A percentile compares a stretch with the other conserved stretches of the same genome.
These are phyloP conservation scores for Neodidymelliopsis sp. DNA, from an alignment of 2,329 filamentous ascomycete genomes.

Conservation along the genomic window DNA sequence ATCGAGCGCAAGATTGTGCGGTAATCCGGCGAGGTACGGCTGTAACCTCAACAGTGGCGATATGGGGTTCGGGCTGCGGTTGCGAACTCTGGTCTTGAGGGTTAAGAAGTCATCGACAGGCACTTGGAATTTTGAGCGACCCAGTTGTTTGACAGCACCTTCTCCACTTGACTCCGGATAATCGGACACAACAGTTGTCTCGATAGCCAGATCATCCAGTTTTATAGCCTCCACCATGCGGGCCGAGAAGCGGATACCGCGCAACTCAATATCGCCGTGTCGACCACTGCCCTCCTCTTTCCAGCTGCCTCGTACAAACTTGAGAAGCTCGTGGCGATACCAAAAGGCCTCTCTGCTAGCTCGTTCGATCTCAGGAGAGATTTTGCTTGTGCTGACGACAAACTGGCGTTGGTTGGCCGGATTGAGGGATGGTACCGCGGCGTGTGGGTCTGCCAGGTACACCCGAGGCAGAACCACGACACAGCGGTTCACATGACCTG, in stretches of 20 bases:
- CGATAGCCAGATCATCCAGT: slow-evolving; percentile 75
- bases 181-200: slow-evolving; percentile 55
- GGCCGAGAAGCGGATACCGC: slow-evolving; percentile 74
- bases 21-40: slow-evolving; percentile 77
- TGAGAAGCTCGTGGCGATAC: slow-evolving; percentile 84
- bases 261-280: slow-evolving; percentile 75
- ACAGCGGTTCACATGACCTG: slow-evolving; percentile 72
- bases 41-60: slow-evolving; percentile 77
- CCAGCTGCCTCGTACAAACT: slow-evolving; percentile 76
- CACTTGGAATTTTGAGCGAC: slow-evolving; percentile 57
- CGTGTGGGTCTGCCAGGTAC: slow-evolving; percentile 78
- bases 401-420: slow-evolving; percentile 89
- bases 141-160: slow-evolving; percentile 46
- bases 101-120: slow-evolving; percentile 71
- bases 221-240: slow-evolving; percentile 86
- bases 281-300: slow-evolving; percentile 62
- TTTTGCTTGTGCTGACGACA: slow-evolving; percentile 81
- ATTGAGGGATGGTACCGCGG: slow-evolving; percentile 80
- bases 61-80: slow-evolving; percentile 73
- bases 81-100: slow-evolving; percentile 74
- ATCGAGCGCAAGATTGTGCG: slow-evolving; percentile 76
- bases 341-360: slow-evolving; percentile 85
- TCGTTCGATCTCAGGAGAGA: slow-evolving; percentile 80
- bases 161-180: slow-evolving; percentile 17
- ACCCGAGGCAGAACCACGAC: slow-evolving; percentile 78